Evolutionary conservation across 306 rosid genomes (phyloP).

Genomic region (Notholithocarpus densiflorus): DNA sequence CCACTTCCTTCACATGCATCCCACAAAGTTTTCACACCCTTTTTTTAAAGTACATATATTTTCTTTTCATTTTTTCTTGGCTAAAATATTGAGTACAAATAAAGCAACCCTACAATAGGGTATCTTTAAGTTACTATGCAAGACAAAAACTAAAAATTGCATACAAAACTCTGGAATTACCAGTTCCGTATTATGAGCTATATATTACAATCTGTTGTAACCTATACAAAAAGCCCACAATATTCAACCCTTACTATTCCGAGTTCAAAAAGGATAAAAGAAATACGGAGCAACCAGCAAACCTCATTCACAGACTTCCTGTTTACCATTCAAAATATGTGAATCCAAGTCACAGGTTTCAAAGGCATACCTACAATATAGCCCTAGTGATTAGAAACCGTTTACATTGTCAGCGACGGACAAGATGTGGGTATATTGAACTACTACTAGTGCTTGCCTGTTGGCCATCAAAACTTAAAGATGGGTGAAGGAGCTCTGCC

Average conservation of each 20-base stretch:
- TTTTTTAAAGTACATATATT: no score
- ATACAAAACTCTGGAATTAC: conserved; percentile 47
- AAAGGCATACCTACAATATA: conserved; percentile 27
- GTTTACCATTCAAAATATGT: conserved; percentile 44
- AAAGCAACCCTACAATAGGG: conserved; percentile 7
- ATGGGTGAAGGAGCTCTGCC: conserved; percentile 81
- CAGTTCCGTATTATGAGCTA: conserved; percentile 54
- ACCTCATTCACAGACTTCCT: conserved; percentile 53
- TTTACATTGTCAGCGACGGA: conserved; percentile 38
- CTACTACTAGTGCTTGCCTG: conserved; percentile 84
- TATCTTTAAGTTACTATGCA: conserved; percentile 17
- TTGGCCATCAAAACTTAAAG: conserved; percentile 52
- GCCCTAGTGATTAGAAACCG: neutral
- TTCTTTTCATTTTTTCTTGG: neutral
- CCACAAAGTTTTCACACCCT: neutral
- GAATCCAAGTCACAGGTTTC: conserved; percentile 35
- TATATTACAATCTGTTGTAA: conserved; percentile 62
- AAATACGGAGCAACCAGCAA: conserved; percentile 47
- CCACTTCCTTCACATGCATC: neutral
- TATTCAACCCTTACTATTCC: conserved; percentile 44
- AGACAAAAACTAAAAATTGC: conserved; percentile 34
- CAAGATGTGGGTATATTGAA: conserved; percentile 51
- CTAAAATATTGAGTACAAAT: neutral
- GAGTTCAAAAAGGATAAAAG: conserved; percentile 42
- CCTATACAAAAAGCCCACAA: conserved; percentile 73